Conservation (phyloP, 805 yeast genomes). For the Nakazawaea molendinolei region DNA sequence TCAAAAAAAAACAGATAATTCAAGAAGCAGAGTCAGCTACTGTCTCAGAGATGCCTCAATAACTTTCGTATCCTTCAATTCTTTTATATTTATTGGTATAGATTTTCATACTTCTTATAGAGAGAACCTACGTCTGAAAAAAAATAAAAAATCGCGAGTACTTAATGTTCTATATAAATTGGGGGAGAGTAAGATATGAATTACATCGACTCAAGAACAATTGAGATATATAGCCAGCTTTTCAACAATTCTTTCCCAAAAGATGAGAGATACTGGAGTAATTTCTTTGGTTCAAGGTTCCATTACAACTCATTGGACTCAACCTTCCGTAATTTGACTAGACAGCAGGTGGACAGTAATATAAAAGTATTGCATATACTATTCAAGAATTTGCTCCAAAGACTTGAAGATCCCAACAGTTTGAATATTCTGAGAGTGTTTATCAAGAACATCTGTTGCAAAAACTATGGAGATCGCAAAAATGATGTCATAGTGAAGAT, state of each 20-base stretch:
- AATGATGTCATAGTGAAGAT: constrained; percentile 8
- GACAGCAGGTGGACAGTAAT: constrained; percentile 1
- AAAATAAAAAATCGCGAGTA: no score
- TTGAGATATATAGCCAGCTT: constrained; percentile 8
- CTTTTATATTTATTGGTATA: no score
- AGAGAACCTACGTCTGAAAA: no score
- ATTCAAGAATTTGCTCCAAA: constrained; percentile 1
- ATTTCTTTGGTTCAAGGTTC: constrained; percentile 4
- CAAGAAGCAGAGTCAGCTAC: constrained; percentile 60
- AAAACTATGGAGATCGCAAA: constrained; percentile 1
- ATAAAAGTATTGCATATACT: not conserved
- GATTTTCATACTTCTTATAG: no score
- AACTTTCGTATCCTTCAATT: no score
- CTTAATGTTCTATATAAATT: no score
- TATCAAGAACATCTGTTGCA: constrained; percentile 1
- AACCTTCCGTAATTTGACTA: constrained; percentile 4
- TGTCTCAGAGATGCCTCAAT: constrained; percentile 36
- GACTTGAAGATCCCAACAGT: constrained; percentile 1
- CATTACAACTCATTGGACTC: constrained; percentile 7
- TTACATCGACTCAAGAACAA: constrained; percentile 3
- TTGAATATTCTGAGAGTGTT: constrained; percentile 6
- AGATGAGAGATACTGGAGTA: constrained; percentile 5
- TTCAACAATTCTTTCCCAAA: constrained; percentile 4
- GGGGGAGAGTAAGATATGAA: no score
- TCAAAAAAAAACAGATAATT: constrained; percentile 48